A percentile compares a stretch with the other conserved stretches of the same genome.
Evolutionary conservation across 768 basidiomycete genomes (phyloP).

Genomic region (Lactarius deliciosus): DNA sequence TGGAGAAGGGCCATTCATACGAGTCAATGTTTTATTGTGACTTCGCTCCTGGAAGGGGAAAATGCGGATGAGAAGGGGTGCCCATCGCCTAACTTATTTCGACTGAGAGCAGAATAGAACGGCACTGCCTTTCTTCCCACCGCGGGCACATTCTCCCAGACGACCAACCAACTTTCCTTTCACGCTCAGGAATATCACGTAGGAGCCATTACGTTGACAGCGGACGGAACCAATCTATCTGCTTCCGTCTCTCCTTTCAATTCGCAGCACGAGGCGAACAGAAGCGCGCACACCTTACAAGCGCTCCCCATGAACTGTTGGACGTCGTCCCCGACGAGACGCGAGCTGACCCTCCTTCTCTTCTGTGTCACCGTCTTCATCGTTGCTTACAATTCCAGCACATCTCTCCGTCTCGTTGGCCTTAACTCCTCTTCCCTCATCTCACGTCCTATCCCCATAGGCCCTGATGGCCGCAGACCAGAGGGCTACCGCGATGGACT

Average conservation of each 20-base stretch:
- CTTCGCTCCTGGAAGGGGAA: neutral
- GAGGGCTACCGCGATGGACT: constrained; percentile 55
- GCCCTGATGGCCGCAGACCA: constrained; percentile 51
- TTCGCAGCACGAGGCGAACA: neutral
- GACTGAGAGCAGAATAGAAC: neutral
- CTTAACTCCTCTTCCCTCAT: constrained; percentile 28
- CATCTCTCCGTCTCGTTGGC: constrained; percentile 52
- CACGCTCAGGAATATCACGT: neutral
- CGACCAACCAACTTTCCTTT: neutral
- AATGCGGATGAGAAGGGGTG: neutral
- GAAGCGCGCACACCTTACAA: neutral
- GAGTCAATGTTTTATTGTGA: neutral
- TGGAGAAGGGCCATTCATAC: neutral
- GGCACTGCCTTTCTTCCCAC: neutral
- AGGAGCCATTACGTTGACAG: too few species aligned
- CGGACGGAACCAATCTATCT: neutral
- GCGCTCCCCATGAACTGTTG: constrained; percentile 39
- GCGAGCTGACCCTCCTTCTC: constrained; percentile 70
- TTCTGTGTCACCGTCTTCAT: constrained; percentile 65
- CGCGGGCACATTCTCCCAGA: neutral
- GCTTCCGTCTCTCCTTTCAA: neutral
- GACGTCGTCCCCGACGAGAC: constrained; percentile 64
- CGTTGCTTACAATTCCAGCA: constrained; percentile 72
- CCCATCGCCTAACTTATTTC: neutral
- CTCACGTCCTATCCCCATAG: constrained; percentile 33